phyloP scores from a whole-genome alignment of 129 eudicot genomes.

The Rutidosis leptorrhynchoides region DNA sequence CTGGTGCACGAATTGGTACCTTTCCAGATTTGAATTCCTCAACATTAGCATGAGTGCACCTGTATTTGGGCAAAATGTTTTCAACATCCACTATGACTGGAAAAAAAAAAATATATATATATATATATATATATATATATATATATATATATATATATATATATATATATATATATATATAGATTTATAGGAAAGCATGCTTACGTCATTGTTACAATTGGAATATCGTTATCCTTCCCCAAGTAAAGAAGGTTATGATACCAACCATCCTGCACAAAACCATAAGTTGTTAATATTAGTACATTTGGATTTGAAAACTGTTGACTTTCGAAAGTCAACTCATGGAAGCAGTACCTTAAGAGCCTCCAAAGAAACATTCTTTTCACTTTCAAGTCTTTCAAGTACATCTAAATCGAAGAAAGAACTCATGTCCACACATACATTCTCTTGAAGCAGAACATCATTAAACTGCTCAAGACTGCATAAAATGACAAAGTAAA shows the following conservation, averaged over 20 bases:
- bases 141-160: no score
- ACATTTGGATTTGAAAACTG: not conserved
- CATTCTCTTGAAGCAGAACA: slow-evolving; percentile 83
- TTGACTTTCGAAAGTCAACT: slow-evolving; percentile 14
- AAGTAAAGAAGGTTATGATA: slow-evolving; percentile 74
- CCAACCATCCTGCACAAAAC: slow-evolving; percentile 69
- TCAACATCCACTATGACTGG: not conserved
- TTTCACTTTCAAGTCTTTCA: slow-evolving; percentile 34
- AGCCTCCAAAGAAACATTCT: slow-evolving; percentile 40
- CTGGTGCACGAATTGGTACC: slow-evolving; percentile 52
- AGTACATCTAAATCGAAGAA: slow-evolving; percentile 53
- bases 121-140: no score
- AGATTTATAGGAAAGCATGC: slow-evolving; percentile 13
- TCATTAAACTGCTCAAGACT: slow-evolving; percentile 99
- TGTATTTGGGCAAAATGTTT: slow-evolving; percentile 19
- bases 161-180: no score
- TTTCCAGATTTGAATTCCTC: slow-evolving; percentile 77
- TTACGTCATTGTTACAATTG: slow-evolving; percentile 93
- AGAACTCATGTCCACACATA: slow-evolving; percentile 30
- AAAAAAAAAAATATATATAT: not conserved
- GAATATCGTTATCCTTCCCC: slow-evolving; percentile 74
- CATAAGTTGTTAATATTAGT: not conserved
- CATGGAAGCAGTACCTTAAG: slow-evolving; percentile 49
- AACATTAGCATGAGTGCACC: slow-evolving; percentile 56
- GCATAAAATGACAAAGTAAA: slow-evolving; percentile 30